Conservation (phyloP, 1,284 basidiomycete genomes). For the Leccinum subspadiceum region DNA sequence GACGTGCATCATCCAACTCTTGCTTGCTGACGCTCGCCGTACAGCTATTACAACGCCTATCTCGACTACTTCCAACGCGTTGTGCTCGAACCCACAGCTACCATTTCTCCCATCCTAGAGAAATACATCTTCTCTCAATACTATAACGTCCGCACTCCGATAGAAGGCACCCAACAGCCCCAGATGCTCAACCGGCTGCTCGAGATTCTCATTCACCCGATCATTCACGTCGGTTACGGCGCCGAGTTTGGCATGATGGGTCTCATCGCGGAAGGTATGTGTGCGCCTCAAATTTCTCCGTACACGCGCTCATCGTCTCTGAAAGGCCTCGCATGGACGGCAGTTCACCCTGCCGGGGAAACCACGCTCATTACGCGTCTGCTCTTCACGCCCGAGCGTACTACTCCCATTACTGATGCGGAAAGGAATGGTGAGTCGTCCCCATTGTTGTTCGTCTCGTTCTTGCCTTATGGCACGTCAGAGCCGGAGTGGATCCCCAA, state of each 20-base stretch:
- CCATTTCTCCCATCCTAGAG: slow-evolving; percentile 23
- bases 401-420: slow-evolving; percentile 29
- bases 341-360: slow-evolving; percentile 38
- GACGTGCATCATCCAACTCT: background rate
- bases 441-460: background rate
- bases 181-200: slow-evolving; percentile 62
- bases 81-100: slow-evolving; percentile 30
- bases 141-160: slow-evolving; percentile 25
- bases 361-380: slow-evolving; percentile 32
- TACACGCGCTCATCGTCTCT: background rate
- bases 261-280: slow-evolving; percentile 59
- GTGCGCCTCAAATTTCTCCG: background rate
- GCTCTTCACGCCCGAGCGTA: slow-evolving; percentile 27
- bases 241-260: slow-evolving; percentile 62
- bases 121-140: slow-evolving; percentile 29
- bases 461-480: background rate
- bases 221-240: slow-evolving; percentile 66
- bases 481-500: slow-evolving; percentile 20
- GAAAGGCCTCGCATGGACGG: slow-evolving; percentile 45
- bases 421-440: slow-evolving; percentile 18
- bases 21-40: background rate
- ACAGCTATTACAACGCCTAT: slow-evolving; percentile 37
- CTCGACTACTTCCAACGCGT: slow-evolving; percentile 35
- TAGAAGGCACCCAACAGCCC: slow-evolving; percentile 36
- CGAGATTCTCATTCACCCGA: slow-evolving; percentile 58